These are phyloP conservation scores for Lachnellula arida DNA, from an alignment of 2,329 filamentous ascomycete species.

Conservation along the genomic window DNA sequence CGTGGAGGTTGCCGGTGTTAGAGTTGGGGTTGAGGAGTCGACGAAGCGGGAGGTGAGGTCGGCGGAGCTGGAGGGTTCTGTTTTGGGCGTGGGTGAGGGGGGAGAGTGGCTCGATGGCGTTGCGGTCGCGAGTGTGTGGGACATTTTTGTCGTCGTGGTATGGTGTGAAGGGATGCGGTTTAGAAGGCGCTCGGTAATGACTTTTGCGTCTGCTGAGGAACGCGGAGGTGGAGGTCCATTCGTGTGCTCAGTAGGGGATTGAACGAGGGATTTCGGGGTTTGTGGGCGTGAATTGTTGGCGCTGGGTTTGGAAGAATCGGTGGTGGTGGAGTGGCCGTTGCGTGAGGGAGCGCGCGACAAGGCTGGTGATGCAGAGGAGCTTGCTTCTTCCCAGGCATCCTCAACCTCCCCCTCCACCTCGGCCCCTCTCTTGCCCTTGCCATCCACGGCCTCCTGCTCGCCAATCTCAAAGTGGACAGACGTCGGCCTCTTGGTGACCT, in stretches of 20 bases:
- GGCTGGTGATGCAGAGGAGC: slow-evolving; percentile 57
- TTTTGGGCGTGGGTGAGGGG: slow-evolving; percentile 26
- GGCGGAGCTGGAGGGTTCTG: slow-evolving; percentile 10
- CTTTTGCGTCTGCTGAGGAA: slow-evolving; percentile 53
- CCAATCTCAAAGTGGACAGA: slow-evolving; percentile 63
- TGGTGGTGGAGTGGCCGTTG: slow-evolving; percentile 38
- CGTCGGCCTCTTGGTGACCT: slow-evolving; percentile 44
- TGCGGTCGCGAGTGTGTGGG: slow-evolving; percentile 43
- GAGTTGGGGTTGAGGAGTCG: slow-evolving; percentile 46
- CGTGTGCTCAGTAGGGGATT: slow-evolving; percentile 16
- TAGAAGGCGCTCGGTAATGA: slow-evolving; percentile 63
- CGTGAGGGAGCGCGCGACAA: slow-evolving; percentile 42
- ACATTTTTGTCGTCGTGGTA: slow-evolving; percentile 58
- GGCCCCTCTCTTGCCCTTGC: too few relatives aligned
- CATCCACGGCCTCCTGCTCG: slow-evolving; percentile 33
- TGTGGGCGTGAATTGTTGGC: slow-evolving; percentile 28
- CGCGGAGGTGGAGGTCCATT: slow-evolving; percentile 30
- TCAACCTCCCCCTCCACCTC: too few relatives aligned
- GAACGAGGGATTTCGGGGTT: slow-evolving; percentile 18
- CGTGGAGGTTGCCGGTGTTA: too few relatives aligned
- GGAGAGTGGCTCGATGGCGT: slow-evolving; percentile 35
- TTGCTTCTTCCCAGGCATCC: slow-evolving; percentile 64
- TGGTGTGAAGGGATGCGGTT: slow-evolving; percentile 59
- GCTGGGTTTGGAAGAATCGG: slow-evolving; percentile 37
- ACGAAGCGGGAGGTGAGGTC: slow-evolving; percentile 58